Evolutionary conservation across 257 asterid species (phyloP).

Genomic region (Gentiana macrophylla): DNA sequence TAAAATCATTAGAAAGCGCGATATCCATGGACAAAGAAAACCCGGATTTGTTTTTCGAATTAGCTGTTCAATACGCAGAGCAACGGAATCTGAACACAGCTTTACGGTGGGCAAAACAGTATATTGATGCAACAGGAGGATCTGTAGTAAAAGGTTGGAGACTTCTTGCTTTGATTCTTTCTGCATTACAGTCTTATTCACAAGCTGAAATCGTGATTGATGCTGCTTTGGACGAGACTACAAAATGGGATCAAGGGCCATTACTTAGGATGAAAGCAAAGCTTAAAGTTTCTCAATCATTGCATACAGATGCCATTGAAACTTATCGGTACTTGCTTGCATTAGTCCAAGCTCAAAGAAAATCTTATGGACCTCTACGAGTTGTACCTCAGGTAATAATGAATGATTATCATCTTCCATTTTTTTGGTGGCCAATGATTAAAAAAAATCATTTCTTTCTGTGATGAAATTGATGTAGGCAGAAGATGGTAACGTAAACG

Average conservation of each 20-base stretch:
- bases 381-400: constrained; percentile 46
- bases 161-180: constrained; percentile 73
- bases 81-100: constrained; percentile 83
- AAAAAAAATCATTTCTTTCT: no score
- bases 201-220: constrained; percentile 89
- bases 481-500: constrained; percentile 65
- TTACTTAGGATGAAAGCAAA: constrained; percentile 83
- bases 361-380: constrained; percentile 55
- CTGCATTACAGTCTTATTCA: constrained; percentile 74
- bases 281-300: constrained; percentile 68
- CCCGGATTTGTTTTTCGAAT: constrained; percentile 69
- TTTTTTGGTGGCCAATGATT: constrained; percentile 6
- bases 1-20: constrained; percentile 76
- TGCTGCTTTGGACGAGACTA: constrained; percentile 94
- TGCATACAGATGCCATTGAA: constrained; percentile 70
- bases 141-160: constrained; percentile 83
- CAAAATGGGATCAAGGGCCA: constrained; percentile 95
- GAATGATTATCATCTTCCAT: constrained; percentile 4
- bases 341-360: constrained; percentile 86
- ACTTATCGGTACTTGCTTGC: constrained; percentile 87
- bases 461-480: constrained; percentile 20
- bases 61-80: constrained; percentile 81
- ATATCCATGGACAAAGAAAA: constrained; percentile 59
- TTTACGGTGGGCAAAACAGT: constrained; percentile 66
- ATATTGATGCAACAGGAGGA: constrained; percentile 90